These are phyloP conservation scores for Fagopyrum tataricum DNA, from an alignment of 148 eudicot species.

Conservation along the genomic window DNA sequence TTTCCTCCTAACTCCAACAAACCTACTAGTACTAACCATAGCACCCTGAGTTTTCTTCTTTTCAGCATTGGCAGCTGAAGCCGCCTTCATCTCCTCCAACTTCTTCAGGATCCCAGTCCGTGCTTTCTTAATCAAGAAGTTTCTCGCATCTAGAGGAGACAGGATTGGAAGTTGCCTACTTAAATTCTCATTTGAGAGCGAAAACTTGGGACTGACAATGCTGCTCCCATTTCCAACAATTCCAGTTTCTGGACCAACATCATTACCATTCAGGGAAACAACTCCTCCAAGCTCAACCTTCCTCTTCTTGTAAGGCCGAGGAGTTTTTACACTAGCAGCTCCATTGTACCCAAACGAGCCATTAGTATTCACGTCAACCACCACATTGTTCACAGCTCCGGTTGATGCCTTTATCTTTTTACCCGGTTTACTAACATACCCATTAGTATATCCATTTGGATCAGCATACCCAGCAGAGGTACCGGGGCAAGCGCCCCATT, in stretches of 20 bases:
- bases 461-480: constrained; percentile 42
- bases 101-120: constrained; percentile 49
- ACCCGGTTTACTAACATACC: constrained; percentile 31
- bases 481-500: constrained; percentile 58
- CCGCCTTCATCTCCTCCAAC: constrained; percentile 49
- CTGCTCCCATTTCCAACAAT: constrained; percentile 33
- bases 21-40: constrained; percentile 29
- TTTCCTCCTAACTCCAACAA: constrained; percentile 27
- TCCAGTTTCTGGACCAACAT: constrained; percentile 29
- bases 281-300: constrained; percentile 43
- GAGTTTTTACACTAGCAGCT: constrained; percentile 32
- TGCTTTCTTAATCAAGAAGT: constrained; percentile 66
- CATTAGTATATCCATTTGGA: constrained; percentile 43
- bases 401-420: constrained; percentile 24
- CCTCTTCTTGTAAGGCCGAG: constrained; percentile 67
- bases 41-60: constrained; percentile 13
- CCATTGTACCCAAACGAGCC: constrained; percentile 39
- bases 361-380: constrained; percentile 20
- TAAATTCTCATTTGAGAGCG: constrained; percentile 4
- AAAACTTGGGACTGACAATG: constrained; percentile 27
- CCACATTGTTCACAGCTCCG: constrained; percentile 4
- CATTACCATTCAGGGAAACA: constrained; percentile 23
- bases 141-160: constrained; percentile 60
- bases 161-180: constrained; percentile 28
- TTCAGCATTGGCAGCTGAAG: constrained; percentile 16